These are phyloP conservation scores for Metroxylon sagu DNA, from an alignment of 176 grass and related monocot genomes.

Conservation along the genomic window DNA sequence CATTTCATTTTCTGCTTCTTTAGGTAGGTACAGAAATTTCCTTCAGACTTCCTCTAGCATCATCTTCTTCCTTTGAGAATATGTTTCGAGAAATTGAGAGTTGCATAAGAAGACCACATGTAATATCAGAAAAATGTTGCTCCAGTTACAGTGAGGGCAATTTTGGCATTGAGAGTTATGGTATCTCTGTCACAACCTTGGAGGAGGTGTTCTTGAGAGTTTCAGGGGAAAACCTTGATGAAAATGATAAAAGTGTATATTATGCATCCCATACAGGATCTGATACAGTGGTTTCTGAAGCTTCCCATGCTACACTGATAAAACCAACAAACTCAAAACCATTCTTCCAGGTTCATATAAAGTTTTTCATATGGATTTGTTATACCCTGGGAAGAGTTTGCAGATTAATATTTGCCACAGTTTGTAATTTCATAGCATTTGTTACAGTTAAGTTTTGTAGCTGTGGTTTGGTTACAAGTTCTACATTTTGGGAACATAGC, in stretches of 20 bases:
- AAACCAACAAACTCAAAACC: background rate
- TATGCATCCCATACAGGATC: slow-evolving; percentile 5
- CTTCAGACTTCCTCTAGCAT: slow-evolving; percentile 39
- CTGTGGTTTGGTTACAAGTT: slow-evolving; percentile 23
- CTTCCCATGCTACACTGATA: slow-evolving; percentile 5
- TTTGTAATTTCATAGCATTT: slow-evolving; percentile 15
- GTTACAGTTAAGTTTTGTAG: slow-evolving; percentile 21
- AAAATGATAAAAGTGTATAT: slow-evolving; percentile 19
- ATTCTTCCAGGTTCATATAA: slow-evolving; percentile 1
- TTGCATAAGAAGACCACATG: slow-evolving; percentile 14
- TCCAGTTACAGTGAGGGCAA: slow-evolving; percentile 8
- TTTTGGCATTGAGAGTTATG: slow-evolving; percentile 34
- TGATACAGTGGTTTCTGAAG: background rate
- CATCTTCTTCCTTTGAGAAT: slow-evolving; percentile 35
- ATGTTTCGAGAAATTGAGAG: slow-evolving; percentile 43
- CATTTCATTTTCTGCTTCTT: slow-evolving; percentile 7
- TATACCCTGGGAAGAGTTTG: slow-evolving; percentile 14
- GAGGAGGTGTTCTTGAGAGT: slow-evolving; percentile 43
- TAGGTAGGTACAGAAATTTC: slow-evolving; percentile 46
- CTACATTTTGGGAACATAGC: slow-evolving; percentile 35
- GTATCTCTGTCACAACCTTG: slow-evolving; percentile 43
- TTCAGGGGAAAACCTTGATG: slow-evolving; percentile 18
- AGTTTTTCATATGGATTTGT: slow-evolving; percentile 24
- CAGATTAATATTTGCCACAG: slow-evolving; percentile 24
- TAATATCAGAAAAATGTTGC: slow-evolving; percentile 8